A percentile compares a stretch with the other conserved stretches of the same genome.
phyloP scores from a whole-genome alignment of 345 rosid genomes.

The Salix suchowensis region DNA sequence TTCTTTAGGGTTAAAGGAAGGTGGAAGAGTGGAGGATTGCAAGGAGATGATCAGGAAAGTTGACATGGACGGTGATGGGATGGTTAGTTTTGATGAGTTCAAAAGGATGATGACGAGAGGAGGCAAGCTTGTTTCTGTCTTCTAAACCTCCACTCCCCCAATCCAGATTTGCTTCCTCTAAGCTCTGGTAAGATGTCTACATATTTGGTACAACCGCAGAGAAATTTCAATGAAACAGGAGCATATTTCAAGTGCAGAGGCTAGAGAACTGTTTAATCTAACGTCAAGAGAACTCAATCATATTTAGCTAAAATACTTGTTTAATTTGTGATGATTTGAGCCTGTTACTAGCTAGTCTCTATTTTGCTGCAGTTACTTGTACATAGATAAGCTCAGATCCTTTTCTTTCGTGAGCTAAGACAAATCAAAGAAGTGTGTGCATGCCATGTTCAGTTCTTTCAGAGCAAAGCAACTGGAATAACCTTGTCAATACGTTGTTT shows the following conservation, averaged over 20 bases:
- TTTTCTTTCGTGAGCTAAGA: neutral
- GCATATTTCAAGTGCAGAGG: neutral
- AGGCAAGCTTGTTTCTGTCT: conserved; percentile 9
- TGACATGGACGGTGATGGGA: conserved; percentile 31
- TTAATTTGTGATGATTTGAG: neutral
- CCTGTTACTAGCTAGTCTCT: neutral
- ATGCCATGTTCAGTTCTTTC: neutral
- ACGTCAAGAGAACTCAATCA: neutral
- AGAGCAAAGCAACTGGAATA: neutral
- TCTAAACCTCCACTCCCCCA: neutral
- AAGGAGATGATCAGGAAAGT: conserved; percentile 21
- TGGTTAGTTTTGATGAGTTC: conserved; percentile 27
- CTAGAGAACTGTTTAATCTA: neutral
- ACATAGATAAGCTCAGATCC: neutral
- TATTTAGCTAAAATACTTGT: neutral
- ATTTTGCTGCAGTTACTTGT: neutral
- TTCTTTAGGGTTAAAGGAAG: conserved; percentile 22
- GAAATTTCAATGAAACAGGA: neutral
- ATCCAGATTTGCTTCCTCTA: neutral
- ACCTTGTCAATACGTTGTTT: neutral
- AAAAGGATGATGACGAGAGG: conserved; percentile 22
- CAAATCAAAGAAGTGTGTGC: neutral
- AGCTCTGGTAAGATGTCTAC: neutral
- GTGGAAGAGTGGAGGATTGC: conserved; percentile 18
- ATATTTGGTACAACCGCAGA: neutral